Percentiles rank a stretch among this genome's conserved stretches.
phyloP scores from a whole-genome alignment of 2,329 filamentous ascomycete species.

The Alternaria sp. region DNA sequence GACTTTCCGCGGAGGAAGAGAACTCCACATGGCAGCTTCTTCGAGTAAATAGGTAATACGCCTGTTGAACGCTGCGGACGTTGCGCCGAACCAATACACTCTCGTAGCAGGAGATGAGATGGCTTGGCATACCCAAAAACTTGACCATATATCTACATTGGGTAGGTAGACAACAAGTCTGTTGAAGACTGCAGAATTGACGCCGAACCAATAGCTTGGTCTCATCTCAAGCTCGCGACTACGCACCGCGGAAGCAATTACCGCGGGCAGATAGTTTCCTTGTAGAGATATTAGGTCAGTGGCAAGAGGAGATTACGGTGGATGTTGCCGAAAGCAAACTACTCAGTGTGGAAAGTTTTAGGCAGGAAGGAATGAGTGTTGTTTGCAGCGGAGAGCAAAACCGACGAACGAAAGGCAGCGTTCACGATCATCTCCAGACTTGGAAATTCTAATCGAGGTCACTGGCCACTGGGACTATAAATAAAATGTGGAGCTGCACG shows the following conservation, averaged over 20 bases:
- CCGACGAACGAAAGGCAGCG: background rate
- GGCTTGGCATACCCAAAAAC: background rate
- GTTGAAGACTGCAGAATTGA: background rate
- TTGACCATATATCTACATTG: background rate
- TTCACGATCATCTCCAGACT: background rate
- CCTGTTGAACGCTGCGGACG: background rate
- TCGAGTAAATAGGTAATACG: background rate
- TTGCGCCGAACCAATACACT: constrained; percentile 1
- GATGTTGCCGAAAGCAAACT: background rate
- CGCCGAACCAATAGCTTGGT: background rate
- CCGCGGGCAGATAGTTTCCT: background rate
- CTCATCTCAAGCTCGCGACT: background rate
- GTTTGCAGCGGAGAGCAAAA: background rate
- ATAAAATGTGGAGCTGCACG: background rate
- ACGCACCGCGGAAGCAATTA: background rate
- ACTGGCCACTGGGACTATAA: background rate
- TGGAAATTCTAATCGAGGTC: background rate
- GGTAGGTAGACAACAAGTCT: background rate
- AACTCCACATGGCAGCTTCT: background rate
- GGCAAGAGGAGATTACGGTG: background rate
- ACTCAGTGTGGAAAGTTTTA: background rate
- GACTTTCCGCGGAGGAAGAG: background rate
- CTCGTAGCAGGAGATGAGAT: background rate
- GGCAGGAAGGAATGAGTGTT: background rate
- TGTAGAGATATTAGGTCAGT: background rate